phyloP scores from a whole-genome alignment of 2,329 filamentous ascomycete species.

The Metarhizium rileyi region DNA sequence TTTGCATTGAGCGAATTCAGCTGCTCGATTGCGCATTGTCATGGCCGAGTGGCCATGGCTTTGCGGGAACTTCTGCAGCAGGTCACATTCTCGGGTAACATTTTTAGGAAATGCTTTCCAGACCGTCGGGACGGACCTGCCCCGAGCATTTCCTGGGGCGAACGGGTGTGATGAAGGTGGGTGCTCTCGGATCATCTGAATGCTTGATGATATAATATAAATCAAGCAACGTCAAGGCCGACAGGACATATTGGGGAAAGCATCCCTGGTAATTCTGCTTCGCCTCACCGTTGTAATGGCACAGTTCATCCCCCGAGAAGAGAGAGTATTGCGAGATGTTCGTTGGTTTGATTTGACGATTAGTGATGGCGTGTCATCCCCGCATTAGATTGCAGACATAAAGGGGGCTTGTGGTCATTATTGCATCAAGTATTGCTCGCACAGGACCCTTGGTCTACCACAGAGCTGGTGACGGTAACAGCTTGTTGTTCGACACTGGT shows the following conservation, averaged over 20 bases:
- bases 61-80: background rate
- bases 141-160: background rate
- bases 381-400: background rate
- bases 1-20: background rate
- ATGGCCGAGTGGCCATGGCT: background rate
- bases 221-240: too few species aligned
- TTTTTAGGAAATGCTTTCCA: background rate
- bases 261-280: too few species aligned
- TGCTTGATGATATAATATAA: too few species aligned
- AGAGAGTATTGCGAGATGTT: background rate
- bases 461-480: too few species aligned
- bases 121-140: background rate
- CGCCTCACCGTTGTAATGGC: too few species aligned
- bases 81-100: too few species aligned
- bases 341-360: background rate
- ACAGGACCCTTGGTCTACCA: too few species aligned
- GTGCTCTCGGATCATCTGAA: too few species aligned
- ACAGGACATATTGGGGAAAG: too few species aligned
- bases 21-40: background rate
- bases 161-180: too few species aligned
- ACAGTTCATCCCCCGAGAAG: too few species aligned
- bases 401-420: background rate
- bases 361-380: background rate
- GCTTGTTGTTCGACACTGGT: too few species aligned
- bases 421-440: background rate